Percentiles rank a stretch among this genome's conserved stretches.
Evolutionary conservation across 2,329 filamentous ascomycete genomes (phyloP).

Genomic region (Exophiala sideris): DNA sequence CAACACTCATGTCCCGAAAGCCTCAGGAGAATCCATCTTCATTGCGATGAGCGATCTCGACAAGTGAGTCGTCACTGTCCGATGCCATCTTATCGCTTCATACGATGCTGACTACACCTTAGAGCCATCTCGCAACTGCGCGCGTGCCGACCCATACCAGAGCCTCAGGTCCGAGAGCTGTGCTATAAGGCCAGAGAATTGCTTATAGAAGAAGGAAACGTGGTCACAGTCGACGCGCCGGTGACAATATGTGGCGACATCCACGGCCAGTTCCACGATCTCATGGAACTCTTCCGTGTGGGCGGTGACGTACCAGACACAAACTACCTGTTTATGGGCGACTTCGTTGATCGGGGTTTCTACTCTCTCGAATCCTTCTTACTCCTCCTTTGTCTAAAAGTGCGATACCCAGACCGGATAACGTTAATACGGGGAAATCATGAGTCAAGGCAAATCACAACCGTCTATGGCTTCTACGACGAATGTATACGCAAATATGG

Average conservation of each 20-base stretch:
- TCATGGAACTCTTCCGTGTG: constrained; percentile 95
- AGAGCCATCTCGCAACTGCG: constrained; percentile 95
- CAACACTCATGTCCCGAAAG: constrained; percentile 13
- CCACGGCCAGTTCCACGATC: constrained; percentile 91
- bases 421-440: constrained; percentile 93
- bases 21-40: constrained; percentile 13
- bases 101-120: constrained; percentile 4
- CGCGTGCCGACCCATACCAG: constrained; percentile 92
- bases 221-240: constrained; percentile 89
- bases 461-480: constrained; percentile 97
- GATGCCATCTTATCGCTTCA: not conserved
- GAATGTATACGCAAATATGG: constrained; percentile 95
- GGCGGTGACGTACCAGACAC: constrained; percentile 92
- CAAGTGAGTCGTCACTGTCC: constrained; percentile 56
- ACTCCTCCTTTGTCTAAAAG: constrained; percentile 91
- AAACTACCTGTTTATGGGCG: constrained; percentile 97
- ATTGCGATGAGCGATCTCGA: constrained; percentile 85
- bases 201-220: constrained; percentile 95
- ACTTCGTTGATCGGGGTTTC: constrained; percentile 97
- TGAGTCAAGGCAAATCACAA: constrained; percentile 94
- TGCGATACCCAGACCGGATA: constrained; percentile 94
- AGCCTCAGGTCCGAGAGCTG: constrained; percentile 90
- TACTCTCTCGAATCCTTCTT: constrained; percentile 97
- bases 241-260: constrained; percentile 98
- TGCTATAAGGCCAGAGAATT: constrained; percentile 97